These are phyloP conservation scores for Blastobotrys malaysiensis DNA, from an alignment of 1,139 yeast species.

Conservation along the genomic window DNA sequence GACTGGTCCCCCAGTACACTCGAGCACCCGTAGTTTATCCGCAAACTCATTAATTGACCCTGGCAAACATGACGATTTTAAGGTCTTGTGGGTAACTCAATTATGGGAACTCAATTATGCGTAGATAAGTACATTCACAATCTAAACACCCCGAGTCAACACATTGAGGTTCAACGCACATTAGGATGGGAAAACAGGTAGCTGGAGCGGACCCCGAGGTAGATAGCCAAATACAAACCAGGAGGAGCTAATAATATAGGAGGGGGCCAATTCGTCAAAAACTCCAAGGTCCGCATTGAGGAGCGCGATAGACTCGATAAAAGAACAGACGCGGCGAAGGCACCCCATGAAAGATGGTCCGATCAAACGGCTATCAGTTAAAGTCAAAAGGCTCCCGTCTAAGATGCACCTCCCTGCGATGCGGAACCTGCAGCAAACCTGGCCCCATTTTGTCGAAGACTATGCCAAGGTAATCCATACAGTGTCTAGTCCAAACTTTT, in stretches of 20 bases:
- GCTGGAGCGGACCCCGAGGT: too few species aligned
- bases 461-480: constrained; percentile 39
- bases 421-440: constrained; percentile 38
- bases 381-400: constrained; percentile 18
- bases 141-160: too few species aligned
- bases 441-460: constrained; percentile 55
- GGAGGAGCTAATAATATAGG: not conserved
- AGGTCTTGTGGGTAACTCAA: too few species aligned
- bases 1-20: too few species aligned
- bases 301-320: not conserved
- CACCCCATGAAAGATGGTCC: not conserved
- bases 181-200: too few species aligned
- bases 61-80: too few species aligned
- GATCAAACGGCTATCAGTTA: constrained; percentile 7
- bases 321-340: not conserved
- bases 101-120: too few species aligned
- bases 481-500: not conserved
- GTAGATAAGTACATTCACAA: too few species aligned
- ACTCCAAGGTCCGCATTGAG: not conserved
- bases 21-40: too few species aligned
- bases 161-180: too few species aligned
- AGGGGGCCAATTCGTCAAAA: not conserved
- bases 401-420: constrained; percentile 16
- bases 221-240: too few species aligned
- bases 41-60: too few species aligned